phyloP scores from a whole-genome alignment of 2,329 filamentous ascomycete species.

The Trichoderma koningiopsis region DNA sequence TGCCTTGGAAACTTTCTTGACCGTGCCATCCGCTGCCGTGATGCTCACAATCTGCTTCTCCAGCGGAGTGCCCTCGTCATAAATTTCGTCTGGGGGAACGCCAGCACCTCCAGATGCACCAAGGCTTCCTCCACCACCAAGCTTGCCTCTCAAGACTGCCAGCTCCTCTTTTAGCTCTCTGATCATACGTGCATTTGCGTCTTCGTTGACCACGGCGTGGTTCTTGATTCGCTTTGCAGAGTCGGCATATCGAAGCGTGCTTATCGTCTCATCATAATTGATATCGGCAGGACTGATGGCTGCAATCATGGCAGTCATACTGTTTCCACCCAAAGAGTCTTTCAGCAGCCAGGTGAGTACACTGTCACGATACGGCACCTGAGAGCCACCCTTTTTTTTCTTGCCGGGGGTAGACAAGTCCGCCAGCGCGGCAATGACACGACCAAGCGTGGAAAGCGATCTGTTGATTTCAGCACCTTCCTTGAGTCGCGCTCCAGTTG shows the following conservation, averaged over 20 bases:
- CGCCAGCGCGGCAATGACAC: conserved; percentile 94
- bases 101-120: conserved; percentile 51
- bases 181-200: conserved; percentile 98
- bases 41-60: conserved; percentile 98
- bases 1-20: conserved; percentile 97
- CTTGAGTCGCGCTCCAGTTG: conserved; percentile 90
- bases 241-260: conserved; percentile 93
- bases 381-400: conserved; percentile 71
- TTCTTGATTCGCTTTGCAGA: conserved; percentile 99
- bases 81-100: conserved; percentile 73
- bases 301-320: conserved; percentile 99
- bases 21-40: conserved; percentile 76
- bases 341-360: conserved; percentile 96
- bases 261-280: conserved; percentile 97
- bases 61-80: conserved; percentile 86
- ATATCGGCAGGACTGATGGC: conserved; percentile 98
- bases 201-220: conserved; percentile 97
- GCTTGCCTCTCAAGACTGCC: conserved; percentile 80
- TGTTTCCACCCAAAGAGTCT: conserved; percentile 96
- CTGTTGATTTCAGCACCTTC: conserved; percentile 99
- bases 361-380: conserved; percentile 96
- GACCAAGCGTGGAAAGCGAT: conserved; percentile 91
- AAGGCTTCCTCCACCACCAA: conserved; percentile 60
- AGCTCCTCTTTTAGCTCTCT: conserved; percentile 95
- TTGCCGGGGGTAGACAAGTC: conserved; percentile 79